Conservation (phyloP, 2,329 filamentous ascomycete species). For the Akanthomyces dipterigenus region DNA sequence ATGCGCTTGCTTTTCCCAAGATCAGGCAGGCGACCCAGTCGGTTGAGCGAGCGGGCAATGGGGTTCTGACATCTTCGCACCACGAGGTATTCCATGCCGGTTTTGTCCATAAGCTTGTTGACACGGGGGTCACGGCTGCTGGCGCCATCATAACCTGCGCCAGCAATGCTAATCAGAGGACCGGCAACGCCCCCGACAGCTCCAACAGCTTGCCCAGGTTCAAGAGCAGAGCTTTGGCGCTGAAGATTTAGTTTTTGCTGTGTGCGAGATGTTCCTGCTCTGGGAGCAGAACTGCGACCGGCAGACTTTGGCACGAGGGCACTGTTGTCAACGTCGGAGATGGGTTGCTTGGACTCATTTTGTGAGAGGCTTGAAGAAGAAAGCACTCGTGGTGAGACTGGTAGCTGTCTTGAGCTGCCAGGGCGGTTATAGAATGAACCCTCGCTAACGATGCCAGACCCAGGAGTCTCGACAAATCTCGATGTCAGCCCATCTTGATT, state of each 20-base stretch:
- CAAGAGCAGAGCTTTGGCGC: constrained; percentile 64
- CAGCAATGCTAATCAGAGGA: constrained; percentile 46
- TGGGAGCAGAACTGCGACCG: constrained; percentile 32
- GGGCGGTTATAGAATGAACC: constrained; percentile 43
- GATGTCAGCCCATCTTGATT: constrained; percentile 48
- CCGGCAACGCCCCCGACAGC: constrained; percentile 33
- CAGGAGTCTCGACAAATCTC: constrained; percentile 49
- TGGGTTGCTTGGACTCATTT: constrained; percentile 19
- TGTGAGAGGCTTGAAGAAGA: constrained; percentile 33
- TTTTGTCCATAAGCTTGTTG: constrained; percentile 59
- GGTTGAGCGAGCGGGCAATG: constrained; percentile 53
- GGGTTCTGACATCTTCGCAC: constrained; percentile 67
- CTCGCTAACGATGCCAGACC: constrained; percentile 42
- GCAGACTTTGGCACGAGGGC: constrained; percentile 40
- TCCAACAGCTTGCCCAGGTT: constrained; percentile 45
- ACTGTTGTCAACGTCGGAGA: constrained; percentile 30
- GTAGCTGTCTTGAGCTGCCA: constrained; percentile 24
- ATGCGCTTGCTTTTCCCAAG: constrained; percentile 45
- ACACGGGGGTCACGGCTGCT: constrained; percentile 54
- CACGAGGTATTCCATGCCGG: constrained; percentile 67
- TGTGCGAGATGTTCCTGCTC: constrained; percentile 56
- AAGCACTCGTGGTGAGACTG: constrained; percentile 32
- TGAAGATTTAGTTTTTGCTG: constrained; percentile 73
- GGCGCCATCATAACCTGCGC: constrained; percentile 46
- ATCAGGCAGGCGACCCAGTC: constrained; percentile 41